Conservation (phyloP, 495 filamentous ascomycete species). For the Penicillium desertorum region DNA sequence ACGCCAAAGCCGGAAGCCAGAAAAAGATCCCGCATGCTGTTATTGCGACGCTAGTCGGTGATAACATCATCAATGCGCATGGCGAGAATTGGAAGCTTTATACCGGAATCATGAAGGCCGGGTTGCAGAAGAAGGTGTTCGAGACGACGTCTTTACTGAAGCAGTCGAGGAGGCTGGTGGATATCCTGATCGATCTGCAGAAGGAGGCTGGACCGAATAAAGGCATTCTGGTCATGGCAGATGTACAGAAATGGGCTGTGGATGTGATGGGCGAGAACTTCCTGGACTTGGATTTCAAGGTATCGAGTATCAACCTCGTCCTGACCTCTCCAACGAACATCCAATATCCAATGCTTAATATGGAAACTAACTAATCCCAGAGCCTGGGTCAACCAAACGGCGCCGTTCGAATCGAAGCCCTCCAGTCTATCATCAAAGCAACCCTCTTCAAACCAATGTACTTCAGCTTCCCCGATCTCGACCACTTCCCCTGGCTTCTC, state of each 20-base stretch:
- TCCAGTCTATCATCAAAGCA: constrained; percentile 32
- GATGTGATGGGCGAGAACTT: constrained; percentile 31
- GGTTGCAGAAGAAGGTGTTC: constrained; percentile 32
- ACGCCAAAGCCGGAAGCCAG: constrained; percentile 46
- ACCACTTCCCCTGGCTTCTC: constrained; percentile 30
- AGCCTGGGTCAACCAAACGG: constrained; percentile 5
- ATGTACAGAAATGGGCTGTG: constrained; percentile 32
- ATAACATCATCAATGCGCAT: constrained; percentile 41
- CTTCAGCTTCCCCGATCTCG: constrained; percentile 42
- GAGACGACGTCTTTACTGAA: constrained; percentile 23
- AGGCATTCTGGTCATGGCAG: constrained; percentile 22
- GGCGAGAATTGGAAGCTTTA: constrained; percentile 37
- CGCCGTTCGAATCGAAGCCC: constrained; percentile 24
- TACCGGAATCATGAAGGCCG: constrained; percentile 41
- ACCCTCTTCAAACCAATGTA: constrained; percentile 41
- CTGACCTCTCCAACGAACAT: not conserved
- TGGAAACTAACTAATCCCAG: not conserved
- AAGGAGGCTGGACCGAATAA: not conserved
- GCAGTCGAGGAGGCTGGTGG: constrained; percentile 25
- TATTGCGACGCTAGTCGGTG: constrained; percentile 39
- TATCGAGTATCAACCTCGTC: constrained; percentile 7
- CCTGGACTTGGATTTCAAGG: constrained; percentile 28
- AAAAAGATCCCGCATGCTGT: constrained; percentile 48
- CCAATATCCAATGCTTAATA: not conserved
- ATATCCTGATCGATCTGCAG: constrained; percentile 23